phyloP scores from a whole-genome alignment of 768 basidiomycete species.

The Tulasnella sp. region DNA sequence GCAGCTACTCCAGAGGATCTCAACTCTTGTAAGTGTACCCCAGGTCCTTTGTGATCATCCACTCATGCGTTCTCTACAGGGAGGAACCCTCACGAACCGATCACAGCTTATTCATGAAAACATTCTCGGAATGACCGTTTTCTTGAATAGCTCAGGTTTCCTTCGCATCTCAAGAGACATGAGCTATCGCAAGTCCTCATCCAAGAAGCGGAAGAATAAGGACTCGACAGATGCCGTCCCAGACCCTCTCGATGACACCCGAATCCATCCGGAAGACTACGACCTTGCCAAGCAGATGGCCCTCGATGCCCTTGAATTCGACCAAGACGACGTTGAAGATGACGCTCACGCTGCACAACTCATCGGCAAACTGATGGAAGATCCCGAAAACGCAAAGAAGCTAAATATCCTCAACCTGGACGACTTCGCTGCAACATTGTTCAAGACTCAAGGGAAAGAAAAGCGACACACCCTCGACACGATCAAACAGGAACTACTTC shows the following conservation, averaged over 20 bases:
- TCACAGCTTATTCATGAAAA: constrained; percentile 80
- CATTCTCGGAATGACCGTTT: constrained; percentile 79
- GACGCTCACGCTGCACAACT: constrained; percentile 82
- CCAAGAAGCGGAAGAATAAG: constrained; percentile 48
- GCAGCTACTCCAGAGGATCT: constrained; percentile 74
- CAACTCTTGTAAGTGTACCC: constrained; percentile 55
- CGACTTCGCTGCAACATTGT: constrained; percentile 91
- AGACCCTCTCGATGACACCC: constrained; percentile 91
- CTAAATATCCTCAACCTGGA: constrained; percentile 88
- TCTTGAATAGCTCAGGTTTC: constrained; percentile 90
- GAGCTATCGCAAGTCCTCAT: constrained; percentile 49
- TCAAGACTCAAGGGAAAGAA: constrained; percentile 72
- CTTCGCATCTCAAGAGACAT: constrained; percentile 75
- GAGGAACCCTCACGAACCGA: constrained; percentile 80
- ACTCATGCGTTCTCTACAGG: constrained; percentile 46
- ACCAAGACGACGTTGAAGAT: constrained; percentile 92
- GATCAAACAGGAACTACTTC: constrained; percentile 79
- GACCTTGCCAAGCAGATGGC: constrained; percentile 98
- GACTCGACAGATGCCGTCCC: constrained; percentile 54
- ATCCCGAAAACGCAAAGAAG: constrained; percentile 71
- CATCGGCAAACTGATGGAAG: constrained; percentile 79
- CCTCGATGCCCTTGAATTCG: constrained; percentile 92
- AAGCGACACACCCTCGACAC: constrained; percentile 87
- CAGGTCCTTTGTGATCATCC: background rate
- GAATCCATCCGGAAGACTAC: constrained; percentile 97